Conservation (phyloP, 2,329 filamentous ascomycete genomes). For the Trichoderma semiorbis region DNA sequence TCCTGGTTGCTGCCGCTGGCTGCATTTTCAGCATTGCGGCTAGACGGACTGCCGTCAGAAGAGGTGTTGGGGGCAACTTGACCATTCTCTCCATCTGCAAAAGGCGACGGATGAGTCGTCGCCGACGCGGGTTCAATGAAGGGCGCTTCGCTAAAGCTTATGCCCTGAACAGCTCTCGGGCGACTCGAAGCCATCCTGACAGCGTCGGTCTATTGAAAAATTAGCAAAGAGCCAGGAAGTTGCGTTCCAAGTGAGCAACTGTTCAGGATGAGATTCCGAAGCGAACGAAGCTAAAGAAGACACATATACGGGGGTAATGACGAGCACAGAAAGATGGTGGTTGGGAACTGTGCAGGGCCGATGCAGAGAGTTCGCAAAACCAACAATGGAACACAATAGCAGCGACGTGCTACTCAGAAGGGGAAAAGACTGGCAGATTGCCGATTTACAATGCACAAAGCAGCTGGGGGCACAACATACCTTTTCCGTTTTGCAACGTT, state of each 20-base stretch:
- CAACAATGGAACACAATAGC: neutral
- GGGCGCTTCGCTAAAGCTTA: slow-evolving; percentile 4
- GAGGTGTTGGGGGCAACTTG: neutral
- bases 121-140: neutral
- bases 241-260: neutral
- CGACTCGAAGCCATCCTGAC: neutral
- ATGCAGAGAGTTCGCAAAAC: neutral
- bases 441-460: neutral
- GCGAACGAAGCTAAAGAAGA: neutral
- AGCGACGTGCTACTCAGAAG: neutral
- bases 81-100: neutral
- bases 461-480: neutral
- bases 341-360: neutral
- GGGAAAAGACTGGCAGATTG: neutral
- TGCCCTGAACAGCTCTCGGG: neutral
- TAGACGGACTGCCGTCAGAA: neutral
- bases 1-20: neutral
- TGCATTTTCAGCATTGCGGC: neutral
- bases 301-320: neutral
- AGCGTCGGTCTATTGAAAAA: neutral
- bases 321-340: neutral
- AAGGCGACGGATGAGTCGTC: neutral
- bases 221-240: neutral
- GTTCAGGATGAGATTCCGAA: neutral
- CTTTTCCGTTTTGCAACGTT: neutral